These are phyloP conservation scores for Suillus ampliporus DNA, from an alignment of 768 basidiomycete species.

Conservation along the genomic window DNA sequence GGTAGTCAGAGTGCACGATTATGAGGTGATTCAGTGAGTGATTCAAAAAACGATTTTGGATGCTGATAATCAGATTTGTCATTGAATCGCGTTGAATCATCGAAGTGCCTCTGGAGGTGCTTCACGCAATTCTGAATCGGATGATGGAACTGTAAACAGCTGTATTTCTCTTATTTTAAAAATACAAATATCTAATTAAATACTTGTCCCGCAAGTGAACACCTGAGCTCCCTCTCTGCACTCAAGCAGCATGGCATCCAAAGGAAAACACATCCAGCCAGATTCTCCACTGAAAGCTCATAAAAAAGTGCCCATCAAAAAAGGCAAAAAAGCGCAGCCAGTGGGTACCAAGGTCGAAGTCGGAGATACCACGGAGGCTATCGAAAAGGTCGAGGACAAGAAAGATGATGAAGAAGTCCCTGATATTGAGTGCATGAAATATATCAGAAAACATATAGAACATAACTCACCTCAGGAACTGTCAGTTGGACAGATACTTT, in stretches of 20 bases:
- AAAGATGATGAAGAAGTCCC: background rate
- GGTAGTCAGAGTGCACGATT: too few relatives aligned
- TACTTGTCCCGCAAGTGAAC: background rate
- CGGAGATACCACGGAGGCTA: background rate
- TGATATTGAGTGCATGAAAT: background rate
- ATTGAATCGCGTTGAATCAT: background rate
- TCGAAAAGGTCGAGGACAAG: background rate
- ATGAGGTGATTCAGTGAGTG: too few relatives aligned
- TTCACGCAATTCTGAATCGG: background rate
- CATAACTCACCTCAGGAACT: background rate
- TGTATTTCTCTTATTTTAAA: background rate
- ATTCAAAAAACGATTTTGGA: too few relatives aligned
- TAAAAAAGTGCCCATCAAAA: background rate
- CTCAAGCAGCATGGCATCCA: background rate
- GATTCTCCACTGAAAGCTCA: background rate
- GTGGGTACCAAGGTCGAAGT: background rate
- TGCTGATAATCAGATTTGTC: too few relatives aligned
- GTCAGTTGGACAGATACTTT: slow-evolving; percentile 1
- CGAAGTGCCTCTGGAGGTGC: background rate
- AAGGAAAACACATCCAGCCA: background rate
- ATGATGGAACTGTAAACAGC: background rate
- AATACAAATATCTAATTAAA: slow-evolving; percentile 3
- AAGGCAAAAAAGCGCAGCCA: background rate
- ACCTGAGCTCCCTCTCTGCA: background rate
- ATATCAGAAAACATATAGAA: background rate